Base-by-base conservation (phyloP, 768 basidiomycete genomes). In the Symmetrospora coprosmae region DNA sequence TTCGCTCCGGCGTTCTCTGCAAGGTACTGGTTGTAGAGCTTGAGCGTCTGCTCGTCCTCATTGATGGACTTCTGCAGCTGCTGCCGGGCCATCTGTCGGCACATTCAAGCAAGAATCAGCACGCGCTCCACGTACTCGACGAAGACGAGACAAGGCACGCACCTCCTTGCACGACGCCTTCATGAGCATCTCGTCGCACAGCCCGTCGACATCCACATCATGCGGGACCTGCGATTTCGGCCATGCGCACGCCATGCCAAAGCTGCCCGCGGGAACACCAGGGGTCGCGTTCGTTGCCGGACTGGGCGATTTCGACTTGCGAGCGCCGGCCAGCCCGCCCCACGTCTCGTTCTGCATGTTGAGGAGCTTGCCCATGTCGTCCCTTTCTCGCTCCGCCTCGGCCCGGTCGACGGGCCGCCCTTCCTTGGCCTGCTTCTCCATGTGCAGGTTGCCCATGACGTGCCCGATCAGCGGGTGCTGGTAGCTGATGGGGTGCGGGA, bases 101-200 rank as follows among this genome's bases (percentile, higher is more conserved):
- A 23, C 43, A 11, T 46, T 46, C 25, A 9, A 46, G 43, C 11
- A 23, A 11, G 25, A 46, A 23, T 25, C n/a, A n/a, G n/a, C n/a
- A n/a, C n/a, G n/a, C n/a, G n/a, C n/a, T n/a, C n/a, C n/a, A n/a
- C n/a, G n/a, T n/a, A n/a, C 25, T 9, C 43, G 13, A 23, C 11
- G 25, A 2, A 30, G 21, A 31, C 7, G 16, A 17, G 14, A 40
- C 4, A 2, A 17, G 6, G 14, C 33, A 48, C 46, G 21, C 16
- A 59, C 56, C 43, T 63, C 52, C 33, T 63, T 55, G 47, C 62
- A 63, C n/a, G 53, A 59, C 7, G 62, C 62, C 33, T 63, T 63
- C 43, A 59, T 53, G 28, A 14, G 16, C 62, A 63, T 63, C 13
- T 63, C 62, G n/a, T 25, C 9, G 38, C 62, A 63, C 16, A 63